Conservation (phyloP, 176 grass and related monocot genomes). For the Neostapfia colusana region DNA sequence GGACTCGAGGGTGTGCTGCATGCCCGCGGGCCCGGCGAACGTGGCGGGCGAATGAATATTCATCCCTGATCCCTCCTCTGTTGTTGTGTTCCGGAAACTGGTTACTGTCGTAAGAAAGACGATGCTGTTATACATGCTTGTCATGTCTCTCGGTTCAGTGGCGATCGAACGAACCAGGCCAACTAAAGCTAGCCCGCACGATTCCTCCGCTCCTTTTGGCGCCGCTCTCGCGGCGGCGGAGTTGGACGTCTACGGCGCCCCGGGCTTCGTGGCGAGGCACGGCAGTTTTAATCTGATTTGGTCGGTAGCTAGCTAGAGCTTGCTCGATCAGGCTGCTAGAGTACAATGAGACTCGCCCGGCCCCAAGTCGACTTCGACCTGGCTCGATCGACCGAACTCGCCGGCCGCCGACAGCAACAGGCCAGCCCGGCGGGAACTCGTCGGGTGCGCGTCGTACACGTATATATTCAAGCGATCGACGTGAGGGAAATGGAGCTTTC, state of each 20-base stretch:
- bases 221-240: background rate
- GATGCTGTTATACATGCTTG: background rate
- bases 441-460: background rate
- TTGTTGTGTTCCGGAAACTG: background rate
- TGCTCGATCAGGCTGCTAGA: background rate
- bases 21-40: background rate
- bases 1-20: background rate
- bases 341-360: background rate
- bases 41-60: background rate
- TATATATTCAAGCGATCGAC: background rate
- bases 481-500: background rate
- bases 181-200: background rate
- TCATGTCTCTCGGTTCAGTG: background rate
- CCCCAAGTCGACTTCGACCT: background rate
- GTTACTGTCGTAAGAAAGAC: slow-evolving; percentile 39
- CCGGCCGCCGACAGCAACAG: background rate
- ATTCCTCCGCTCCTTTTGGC: slow-evolving; percentile 4
- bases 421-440: background rate
- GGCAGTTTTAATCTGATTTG: background rate
- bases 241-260: slow-evolving; percentile 22
- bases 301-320: background rate
- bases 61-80: background rate
- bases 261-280: background rate
- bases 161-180: background rate
- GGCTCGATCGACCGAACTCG: too few species aligned